These are phyloP conservation scores for Gonium pectorale DNA, from an alignment of 139 green algal genomes.

Conservation along the genomic window DNA sequence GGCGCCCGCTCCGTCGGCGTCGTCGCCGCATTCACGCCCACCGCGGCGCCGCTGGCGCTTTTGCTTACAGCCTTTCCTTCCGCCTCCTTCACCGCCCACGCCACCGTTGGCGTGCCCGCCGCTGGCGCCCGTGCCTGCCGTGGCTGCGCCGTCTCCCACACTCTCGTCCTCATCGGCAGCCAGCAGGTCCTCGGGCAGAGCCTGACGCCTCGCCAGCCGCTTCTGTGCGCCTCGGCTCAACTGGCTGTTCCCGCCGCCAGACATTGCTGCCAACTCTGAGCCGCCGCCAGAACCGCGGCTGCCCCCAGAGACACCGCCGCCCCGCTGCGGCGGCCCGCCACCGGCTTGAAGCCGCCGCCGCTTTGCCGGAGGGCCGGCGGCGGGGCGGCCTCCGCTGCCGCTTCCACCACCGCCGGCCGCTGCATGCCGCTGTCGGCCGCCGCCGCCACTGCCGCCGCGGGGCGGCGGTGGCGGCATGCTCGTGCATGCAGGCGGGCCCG, in stretches of 20 bases:
- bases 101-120: not conserved
- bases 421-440: not conserved
- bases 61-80: not conserved
- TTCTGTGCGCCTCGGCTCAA: slow-evolving; percentile 7
- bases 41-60: not conserved
- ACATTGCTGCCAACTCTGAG: not conserved
- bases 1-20: not conserved
- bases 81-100: not conserved
- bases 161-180: slow-evolving; percentile 1
- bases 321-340: not conserved
- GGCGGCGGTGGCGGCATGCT: not conserved
- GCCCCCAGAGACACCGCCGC: not conserved
- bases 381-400: not conserved
- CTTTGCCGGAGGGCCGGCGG: not conserved
- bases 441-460: not conserved
- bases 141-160: not conserved
- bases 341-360: not conserved
- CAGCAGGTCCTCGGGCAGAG: slow-evolving; percentile 34
- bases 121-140: not conserved
- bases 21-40: not conserved
- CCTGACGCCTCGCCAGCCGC: not conserved
- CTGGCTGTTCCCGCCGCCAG: slow-evolving; percentile 11
- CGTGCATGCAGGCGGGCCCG: not conserved
- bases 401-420: not conserved
- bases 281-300: not conserved